A percentile compares a stretch with the other conserved stretches of the same genome.
Evolutionary conservation across 257 asterid species (phyloP).

Genomic region (Hygrophila difformis): DNA sequence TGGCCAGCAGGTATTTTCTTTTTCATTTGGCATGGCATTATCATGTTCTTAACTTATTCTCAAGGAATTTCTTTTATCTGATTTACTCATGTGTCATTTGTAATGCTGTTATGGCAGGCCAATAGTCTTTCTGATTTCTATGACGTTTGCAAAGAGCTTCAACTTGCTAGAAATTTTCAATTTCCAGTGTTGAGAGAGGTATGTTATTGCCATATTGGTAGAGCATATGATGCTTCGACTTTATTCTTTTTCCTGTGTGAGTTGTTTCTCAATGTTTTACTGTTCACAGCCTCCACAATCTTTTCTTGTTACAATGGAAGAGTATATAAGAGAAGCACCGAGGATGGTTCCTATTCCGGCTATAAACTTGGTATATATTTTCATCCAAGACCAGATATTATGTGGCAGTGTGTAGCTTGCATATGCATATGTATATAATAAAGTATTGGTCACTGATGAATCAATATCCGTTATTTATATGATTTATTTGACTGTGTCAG

Average conservation of each 20-base stretch:
- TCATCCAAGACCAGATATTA: conserved; percentile 5
- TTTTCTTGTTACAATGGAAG: conserved; percentile 61
- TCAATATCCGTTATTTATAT: conserved; percentile 2
- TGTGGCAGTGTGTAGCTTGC: neutral
- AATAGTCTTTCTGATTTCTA: conserved; percentile 82
- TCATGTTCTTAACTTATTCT: conserved; percentile 4
- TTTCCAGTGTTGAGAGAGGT: conserved; percentile 95
- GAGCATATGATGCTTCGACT: conserved; percentile 2
- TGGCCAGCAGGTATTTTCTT: conserved; percentile 81
- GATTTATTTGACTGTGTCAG: conserved; percentile 29
- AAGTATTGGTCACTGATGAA: conserved; percentile 1
- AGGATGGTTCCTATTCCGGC: conserved; percentile 46
- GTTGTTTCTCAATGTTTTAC: conserved; percentile 11
- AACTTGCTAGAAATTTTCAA: conserved; percentile 96
- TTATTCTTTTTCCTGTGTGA: conserved; percentile 5
- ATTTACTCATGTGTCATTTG: conserved; percentile 9
- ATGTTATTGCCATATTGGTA: conserved; percentile 12
- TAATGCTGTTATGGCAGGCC: conserved; percentile 46
- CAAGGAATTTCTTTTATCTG: no score
- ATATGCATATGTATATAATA: neutral
- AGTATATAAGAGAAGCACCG: conserved; percentile 61
- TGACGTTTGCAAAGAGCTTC: conserved; percentile 91
- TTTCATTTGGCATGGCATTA: no score
- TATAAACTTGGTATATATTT: conserved; percentile 41
- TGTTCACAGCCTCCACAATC: conserved; percentile 52